phyloP scores from a whole-genome alignment of 352 stramenopile species.

The Globisporangium irregulare region DNA sequence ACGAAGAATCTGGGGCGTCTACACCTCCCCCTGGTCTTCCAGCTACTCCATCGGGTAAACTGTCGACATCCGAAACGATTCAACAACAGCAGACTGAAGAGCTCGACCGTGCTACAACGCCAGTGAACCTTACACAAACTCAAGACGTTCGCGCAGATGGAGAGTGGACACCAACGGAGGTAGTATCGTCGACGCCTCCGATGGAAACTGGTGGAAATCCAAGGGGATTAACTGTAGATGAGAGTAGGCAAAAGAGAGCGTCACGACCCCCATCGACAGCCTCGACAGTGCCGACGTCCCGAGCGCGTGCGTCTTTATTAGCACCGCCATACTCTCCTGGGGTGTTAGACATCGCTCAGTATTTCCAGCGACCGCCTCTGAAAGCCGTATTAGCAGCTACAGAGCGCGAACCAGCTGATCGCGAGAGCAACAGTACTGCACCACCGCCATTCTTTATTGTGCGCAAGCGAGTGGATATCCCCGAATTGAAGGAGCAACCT shows the following conservation, averaged over 20 bases:
- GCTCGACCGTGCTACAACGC: neutral
- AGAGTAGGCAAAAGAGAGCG: neutral
- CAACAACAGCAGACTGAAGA: neutral
- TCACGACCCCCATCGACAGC: neutral
- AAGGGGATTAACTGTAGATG: neutral
- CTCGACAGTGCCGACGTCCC: neutral
- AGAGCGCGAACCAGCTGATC: neutral
- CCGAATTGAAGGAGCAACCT: neutral
- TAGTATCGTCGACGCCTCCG: neutral
- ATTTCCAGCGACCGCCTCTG: neutral
- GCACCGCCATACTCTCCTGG: neutral
- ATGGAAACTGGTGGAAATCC: neutral
- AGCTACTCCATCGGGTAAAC: neutral
- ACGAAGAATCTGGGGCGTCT: neutral
- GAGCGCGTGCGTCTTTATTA: neutral
- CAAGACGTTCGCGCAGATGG: neutral
- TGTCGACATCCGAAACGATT: neutral
- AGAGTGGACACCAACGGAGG: neutral
- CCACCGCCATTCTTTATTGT: neutral
- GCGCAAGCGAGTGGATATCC: conserved; percentile 6
- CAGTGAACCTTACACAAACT: neutral
- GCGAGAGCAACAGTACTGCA: neutral
- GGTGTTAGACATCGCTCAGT: conserved; percentile 6
- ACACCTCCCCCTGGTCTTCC: neutral
- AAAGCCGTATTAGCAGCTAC: neutral